Evolutionary conservation across 129 eudicot species (phyloP), one percentile per base, ranked within the genome.

Genomic region (Silybum marianum): DNA sequence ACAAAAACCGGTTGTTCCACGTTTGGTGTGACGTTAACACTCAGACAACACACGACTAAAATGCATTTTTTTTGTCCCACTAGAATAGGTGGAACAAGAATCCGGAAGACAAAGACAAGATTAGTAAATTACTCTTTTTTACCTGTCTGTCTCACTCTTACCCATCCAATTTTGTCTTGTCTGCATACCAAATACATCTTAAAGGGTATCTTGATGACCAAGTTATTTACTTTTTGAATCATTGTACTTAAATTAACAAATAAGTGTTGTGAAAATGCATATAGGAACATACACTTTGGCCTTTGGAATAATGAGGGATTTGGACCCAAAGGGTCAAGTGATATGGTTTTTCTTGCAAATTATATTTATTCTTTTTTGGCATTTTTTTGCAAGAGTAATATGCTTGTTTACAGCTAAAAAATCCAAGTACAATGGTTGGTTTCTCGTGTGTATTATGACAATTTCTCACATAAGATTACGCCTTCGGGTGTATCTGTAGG

Each of bases 401-500:
- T 6, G 11, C 46, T 60, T 39, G 79, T 60, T 51, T 51, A 51
- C 63, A 51, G n/a, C 63, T 58, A 58, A 58, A 58, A 58, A 6
- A 18, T 6, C 36, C 63, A 51, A 58, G 66, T 58, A 38, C 69
- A 32, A 24, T 6, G 12, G 66, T 60, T 60, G 44, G 79, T 62
- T 71, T 54, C 30, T 16, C 2, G 71, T 69, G 69, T 73, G 62
- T 71, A 77, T 25, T 25, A 23, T 58, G 25, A 40, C 51, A 16
- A 25, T 60, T 22, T 72, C 7, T 74, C 68, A 23, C 72, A 4
- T 54, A 23, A 63, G 8, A 38, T 69, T 76, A 77, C 39, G 3
- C 58, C 30, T 18, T 34, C 72, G 28, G 73, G 34, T 74, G 28
- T 76, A 65, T 40, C 40, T 81, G 82, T 85, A 93, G 97, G 83